phyloP scores from a whole-genome alignment of 306 rosid species.

The Astragalus glycyphyllos region DNA sequence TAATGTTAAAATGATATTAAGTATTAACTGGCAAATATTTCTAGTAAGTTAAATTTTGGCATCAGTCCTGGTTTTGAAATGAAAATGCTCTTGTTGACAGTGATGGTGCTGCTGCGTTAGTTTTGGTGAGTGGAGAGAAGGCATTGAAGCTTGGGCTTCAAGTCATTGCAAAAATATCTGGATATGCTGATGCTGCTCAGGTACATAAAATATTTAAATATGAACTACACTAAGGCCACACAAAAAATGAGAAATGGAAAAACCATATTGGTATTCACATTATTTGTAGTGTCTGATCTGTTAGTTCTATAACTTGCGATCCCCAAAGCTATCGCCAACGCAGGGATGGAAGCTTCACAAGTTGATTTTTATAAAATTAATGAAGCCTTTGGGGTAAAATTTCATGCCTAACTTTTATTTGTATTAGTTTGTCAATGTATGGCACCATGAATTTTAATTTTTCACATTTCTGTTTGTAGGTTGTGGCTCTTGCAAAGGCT shows the following conservation, averaged over 20 bases:
- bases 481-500: conserved; percentile 98
- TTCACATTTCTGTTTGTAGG: conserved; percentile 54
- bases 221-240: conserved; percentile 19
- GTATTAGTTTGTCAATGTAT: conserved; percentile 31
- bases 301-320: conserved; percentile 55
- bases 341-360: conserved; percentile 82
- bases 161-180: conserved; percentile 90
- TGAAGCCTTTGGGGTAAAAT: conserved; percentile 93
- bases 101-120: conserved; percentile 98
- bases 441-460: conserved; percentile 29
- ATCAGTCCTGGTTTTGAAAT: conserved; percentile 26
- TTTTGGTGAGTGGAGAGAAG: conserved; percentile 92
- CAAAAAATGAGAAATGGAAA: conserved; percentile 35
- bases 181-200: conserved; percentile 99
- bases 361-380: conserved; percentile 91
- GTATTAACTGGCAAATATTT: conserved; percentile 22
- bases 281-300: conserved; percentile 4
- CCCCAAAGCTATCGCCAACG: conserved; percentile 88
- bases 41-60: conserved; percentile 37
- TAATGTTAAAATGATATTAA: conserved; percentile 11
- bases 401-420: conserved; percentile 14
- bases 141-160: conserved; percentile 85
- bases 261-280: conserved; percentile 14
- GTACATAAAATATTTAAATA: conserved; percentile 50
- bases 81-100: conserved; percentile 53